These are phyloP conservation scores for Leccinum aurantiacum DNA, from an alignment of 768 basidiomycete genomes.

Conservation along the genomic window DNA sequence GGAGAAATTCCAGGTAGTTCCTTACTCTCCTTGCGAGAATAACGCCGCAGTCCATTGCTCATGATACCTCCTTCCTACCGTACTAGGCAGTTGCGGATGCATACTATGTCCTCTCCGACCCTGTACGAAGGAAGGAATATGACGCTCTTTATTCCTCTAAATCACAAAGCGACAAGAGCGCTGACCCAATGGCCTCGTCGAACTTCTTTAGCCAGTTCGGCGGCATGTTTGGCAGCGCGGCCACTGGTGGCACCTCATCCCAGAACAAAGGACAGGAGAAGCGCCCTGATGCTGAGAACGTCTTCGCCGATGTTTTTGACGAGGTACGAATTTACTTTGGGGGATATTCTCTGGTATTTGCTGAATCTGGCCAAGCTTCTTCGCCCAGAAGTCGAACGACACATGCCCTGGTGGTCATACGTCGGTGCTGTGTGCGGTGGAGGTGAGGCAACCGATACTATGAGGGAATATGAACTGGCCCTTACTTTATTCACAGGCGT, in stretches of 20 bases:
- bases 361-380: constrained; percentile 51
- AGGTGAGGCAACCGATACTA: constrained; percentile 31
- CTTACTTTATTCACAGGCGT: constrained; percentile 38
- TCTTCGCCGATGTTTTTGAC: constrained; percentile 90
- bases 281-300: constrained; percentile 73
- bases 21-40: background rate
- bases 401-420: constrained; percentile 74
- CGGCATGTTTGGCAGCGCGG: constrained; percentile 58
- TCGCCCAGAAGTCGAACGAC: constrained; percentile 76
- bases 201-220: constrained; percentile 79
- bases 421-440: constrained; percentile 69
- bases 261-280: constrained; percentile 36
- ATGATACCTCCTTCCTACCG: background rate
- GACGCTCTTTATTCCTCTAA: constrained; percentile 64
- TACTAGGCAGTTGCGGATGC: constrained; percentile 81
- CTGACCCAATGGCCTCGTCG: constrained; percentile 64
- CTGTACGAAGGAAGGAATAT: constrained; percentile 68
- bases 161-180: constrained; percentile 48
- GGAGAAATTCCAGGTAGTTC: constrained; percentile 76
- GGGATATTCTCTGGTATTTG: background rate
- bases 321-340: constrained; percentile 53
- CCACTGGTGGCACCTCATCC: constrained; percentile 26
- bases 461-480: constrained; percentile 15
- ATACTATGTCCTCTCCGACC: constrained; percentile 89
- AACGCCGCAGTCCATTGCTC: background rate